Base-by-base conservation (phyloP, 192 early-diverging fungal species). In the Thamnidium elegans region DNA sequence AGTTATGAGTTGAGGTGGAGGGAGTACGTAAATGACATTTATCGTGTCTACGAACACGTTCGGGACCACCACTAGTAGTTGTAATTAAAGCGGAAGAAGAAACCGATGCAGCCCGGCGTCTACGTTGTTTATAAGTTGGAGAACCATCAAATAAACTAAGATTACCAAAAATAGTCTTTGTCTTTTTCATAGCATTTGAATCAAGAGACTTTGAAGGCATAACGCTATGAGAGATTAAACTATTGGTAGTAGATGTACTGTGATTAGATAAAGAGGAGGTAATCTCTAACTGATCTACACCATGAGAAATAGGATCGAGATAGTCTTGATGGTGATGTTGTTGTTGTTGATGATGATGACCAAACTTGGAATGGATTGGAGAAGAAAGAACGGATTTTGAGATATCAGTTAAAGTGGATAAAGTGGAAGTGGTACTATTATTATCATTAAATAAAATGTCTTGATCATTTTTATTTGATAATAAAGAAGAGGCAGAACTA, bases 71-170 rank as follows among this genome's bases (percentile, higher is more conserved):
- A 26, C 23, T 15, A 13, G 31, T 4, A 20, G 44, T 14, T 19
- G 32, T 42, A 14, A 23, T 52, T 15, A 52, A 36, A 7, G 51
- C 59, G 7, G 69, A 59, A 8, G 63, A 42, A 9, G 69, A 65
- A 11, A 74, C 60, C 0, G 83, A 85, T 36, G 73, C 76, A 31
- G 83, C 83, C 20, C 83, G 74, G 58, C 86, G 76, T 30, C 86
- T 74, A 42, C 89, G 78, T 71, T 90, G 87, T 67, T 90, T 90
- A 75, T 89, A 90, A 6, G 82, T 86, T 43, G 86, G 86, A 3
- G 86, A 84, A 8, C 84, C 84, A 39, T 89, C 89, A 67, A 89
- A 86, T 9, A 90, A 73, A 7, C 82, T 74, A 45, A 87, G 81
- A 20, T 81, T 72, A 30, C 83, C 83, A 71, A 82, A 78, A 48